Conservation (phyloP, 1,139 yeast genomes). For the Diutina siamensis region DNA sequence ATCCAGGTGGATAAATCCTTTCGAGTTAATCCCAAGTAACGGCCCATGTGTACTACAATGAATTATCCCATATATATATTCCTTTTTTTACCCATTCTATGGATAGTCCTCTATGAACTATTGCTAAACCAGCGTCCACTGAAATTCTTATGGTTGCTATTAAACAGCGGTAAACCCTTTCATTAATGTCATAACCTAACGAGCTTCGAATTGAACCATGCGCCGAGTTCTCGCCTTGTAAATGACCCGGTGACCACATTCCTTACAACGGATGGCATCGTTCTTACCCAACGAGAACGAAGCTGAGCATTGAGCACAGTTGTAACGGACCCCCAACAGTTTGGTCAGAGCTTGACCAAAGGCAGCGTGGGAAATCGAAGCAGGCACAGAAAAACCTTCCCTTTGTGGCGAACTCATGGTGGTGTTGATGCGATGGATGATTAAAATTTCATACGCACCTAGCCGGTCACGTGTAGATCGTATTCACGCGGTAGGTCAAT, state of each 20-base stretch:
- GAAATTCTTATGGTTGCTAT: too few species aligned
- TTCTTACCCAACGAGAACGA: constrained; percentile 80
- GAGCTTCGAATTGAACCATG: constrained; percentile 60
- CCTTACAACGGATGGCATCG: constrained; percentile 97
- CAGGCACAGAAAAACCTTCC: constrained; percentile 91
- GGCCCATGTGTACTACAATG: too few species aligned
- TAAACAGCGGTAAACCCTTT: too few species aligned
- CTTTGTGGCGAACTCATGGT: constrained; percentile 61
- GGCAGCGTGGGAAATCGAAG: constrained; percentile 62
- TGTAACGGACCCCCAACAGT: constrained; percentile 76
- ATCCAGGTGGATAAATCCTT: too few species aligned
- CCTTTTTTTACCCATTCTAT: too few species aligned
- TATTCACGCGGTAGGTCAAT: background rate
- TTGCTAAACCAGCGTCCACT: too few species aligned
- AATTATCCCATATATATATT: too few species aligned
- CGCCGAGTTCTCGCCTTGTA: constrained; percentile 96
- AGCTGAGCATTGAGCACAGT: constrained; percentile 95
- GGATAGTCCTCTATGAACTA: too few species aligned
- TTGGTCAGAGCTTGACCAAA: constrained; percentile 50
- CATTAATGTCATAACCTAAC: too few species aligned
- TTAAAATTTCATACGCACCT: background rate
- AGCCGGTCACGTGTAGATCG: background rate
- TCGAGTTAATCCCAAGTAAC: too few species aligned
- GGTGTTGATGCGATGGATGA: background rate
- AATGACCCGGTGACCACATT: constrained; percentile 95